Base-by-base conservation (phyloP, 768 basidiomycete genomes). In the Gloeostereum incarnatum region DNA sequence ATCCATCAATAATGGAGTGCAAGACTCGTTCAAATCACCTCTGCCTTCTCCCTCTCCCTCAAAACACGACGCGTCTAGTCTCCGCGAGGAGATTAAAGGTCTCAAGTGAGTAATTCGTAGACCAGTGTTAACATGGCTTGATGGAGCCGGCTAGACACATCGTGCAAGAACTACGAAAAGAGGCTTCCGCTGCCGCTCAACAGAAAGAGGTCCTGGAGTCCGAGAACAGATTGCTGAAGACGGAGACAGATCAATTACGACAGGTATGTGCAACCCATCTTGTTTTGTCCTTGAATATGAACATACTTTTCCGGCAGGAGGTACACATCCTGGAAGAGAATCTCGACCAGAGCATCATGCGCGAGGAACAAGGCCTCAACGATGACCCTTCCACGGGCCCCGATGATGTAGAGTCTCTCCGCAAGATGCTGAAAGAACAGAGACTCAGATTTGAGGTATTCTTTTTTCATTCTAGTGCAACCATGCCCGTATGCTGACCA, bases 121-220 rank as follows among this genome's bases (percentile, higher is more conserved):
- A 20, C 18, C 35, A 6, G 33, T 21, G 27, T 23, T 29, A 25
- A 10, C 20, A n/a, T 16, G 19, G 9, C 21, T 30, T 7, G 5
- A 27, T 52, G 32, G 44, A 13, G 35, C 14, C 14, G 18, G 7
- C 35, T 37, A 88, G 86, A 58, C 81, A 89, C 50, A 88, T 96
- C 49, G 77, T 96, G 16, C 82, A 88, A 52, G 85, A 91, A 48
- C 66, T 96, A 27, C 85, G 87, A 51, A 82, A 84, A 49, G 92
- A 96, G 58, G 86, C 77, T 48, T 52, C 75, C 2, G 60, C 68
- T 18, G 54, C 71, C 1, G 58, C 69, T 5, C 81, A 87, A 43
- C 72, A 72, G 43, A 77, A 76, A 53, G 78, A 81, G 49, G 53
- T 80, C n/a, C 54, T 92, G 30, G 78, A 81, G 54, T 73, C 80